Percentiles rank a stretch among this genome's conserved stretches.
These are phyloP conservation scores for Colletotrichum spinosum DNA, from an alignment of 2,329 filamentous ascomycete species.

Conservation along the genomic window DNA sequence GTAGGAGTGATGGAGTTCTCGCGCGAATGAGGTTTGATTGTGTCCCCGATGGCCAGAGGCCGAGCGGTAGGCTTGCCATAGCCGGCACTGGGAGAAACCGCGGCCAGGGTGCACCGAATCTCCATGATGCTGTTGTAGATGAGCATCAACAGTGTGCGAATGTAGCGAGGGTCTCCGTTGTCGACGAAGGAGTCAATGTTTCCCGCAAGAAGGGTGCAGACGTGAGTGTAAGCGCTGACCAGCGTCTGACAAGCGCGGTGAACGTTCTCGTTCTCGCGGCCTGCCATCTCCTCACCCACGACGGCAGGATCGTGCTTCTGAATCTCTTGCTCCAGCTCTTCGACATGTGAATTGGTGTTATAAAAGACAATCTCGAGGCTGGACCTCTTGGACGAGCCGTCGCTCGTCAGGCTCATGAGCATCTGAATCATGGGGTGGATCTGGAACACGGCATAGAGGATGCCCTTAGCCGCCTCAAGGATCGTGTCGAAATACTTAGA, in stretches of 20 bases:
- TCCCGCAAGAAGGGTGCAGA: slow-evolving; percentile 69
- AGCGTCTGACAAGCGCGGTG: slow-evolving; percentile 72
- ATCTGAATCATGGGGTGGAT: slow-evolving; percentile 77
- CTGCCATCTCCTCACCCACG: slow-evolving; percentile 60
- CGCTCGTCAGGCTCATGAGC: slow-evolving; percentile 70
- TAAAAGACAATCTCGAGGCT: slow-evolving; percentile 76
- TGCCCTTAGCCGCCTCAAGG: slow-evolving; percentile 73
- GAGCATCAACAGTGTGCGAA: slow-evolving; percentile 71
- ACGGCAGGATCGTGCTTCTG: slow-evolving; percentile 68
- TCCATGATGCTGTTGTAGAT: slow-evolving; percentile 77
- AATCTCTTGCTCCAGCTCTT: slow-evolving; percentile 74
- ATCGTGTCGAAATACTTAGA: slow-evolving; percentile 71
- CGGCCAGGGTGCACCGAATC: slow-evolving; percentile 65
- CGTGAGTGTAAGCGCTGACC: slow-evolving; percentile 73
- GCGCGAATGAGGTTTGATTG: slow-evolving; percentile 61
- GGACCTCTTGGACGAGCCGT: slow-evolving; percentile 70
- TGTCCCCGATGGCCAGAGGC: slow-evolving; percentile 53
- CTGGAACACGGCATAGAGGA: slow-evolving; percentile 75
- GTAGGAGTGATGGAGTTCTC: slow-evolving; percentile 67
- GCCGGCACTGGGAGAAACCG: slow-evolving; percentile 43
- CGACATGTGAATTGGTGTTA: slow-evolving; percentile 74
- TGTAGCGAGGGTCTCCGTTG: slow-evolving; percentile 74
- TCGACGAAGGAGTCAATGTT: slow-evolving; percentile 74
- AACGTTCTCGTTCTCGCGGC: slow-evolving; percentile 71
- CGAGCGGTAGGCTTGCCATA: slow-evolving; percentile 38